Percentiles rank a stretch among this genome's conserved stretches.
Evolutionary conservation across 768 basidiomycete species (phyloP).

Genomic region (Boletus speciosus): DNA sequence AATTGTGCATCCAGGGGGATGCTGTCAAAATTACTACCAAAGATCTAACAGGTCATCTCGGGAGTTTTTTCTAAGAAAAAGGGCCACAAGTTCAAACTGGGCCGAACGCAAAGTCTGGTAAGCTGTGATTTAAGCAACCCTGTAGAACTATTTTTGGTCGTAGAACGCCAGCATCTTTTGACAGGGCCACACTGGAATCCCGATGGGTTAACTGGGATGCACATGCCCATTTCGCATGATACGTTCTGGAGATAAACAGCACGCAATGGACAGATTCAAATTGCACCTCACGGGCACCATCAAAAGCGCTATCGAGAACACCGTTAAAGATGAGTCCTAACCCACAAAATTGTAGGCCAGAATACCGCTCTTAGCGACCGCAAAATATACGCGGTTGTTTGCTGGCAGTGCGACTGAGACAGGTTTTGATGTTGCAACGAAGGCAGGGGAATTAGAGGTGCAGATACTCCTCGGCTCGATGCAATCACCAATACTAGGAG

Average conservation of each 20-base stretch:
- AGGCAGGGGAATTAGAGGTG: slow-evolving; percentile 15
- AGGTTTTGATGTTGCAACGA: slow-evolving; percentile 22
- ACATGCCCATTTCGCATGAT: slow-evolving; percentile 5
- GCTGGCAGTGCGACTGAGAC: slow-evolving; percentile 10
- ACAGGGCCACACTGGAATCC: not conserved
- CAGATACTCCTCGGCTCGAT: slow-evolving; percentile 18
- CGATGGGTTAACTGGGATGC: not conserved
- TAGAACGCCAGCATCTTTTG: slow-evolving; percentile 4
- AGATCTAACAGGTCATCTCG: not conserved
- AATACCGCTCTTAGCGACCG: slow-evolving; percentile 13
- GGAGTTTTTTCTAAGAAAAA: not conserved
- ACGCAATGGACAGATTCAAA: slow-evolving; percentile 18
- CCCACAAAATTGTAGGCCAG: slow-evolving; percentile 7
- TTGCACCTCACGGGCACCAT: slow-evolving; percentile 11
- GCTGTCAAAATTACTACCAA: not conserved
- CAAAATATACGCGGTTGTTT: not conserved
- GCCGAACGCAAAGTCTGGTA: slow-evolving; percentile 5
- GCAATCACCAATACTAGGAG: slow-evolving; percentile 7
- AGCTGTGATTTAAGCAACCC: slow-evolving; percentile 10
- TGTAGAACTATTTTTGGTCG: slow-evolving; percentile 1
- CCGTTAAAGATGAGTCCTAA: slow-evolving; percentile 5
- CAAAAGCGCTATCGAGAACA: slow-evolving; percentile 12
- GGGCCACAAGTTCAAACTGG: not conserved
- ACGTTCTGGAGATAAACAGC: slow-evolving; percentile 19
- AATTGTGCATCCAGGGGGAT: slow-evolving; percentile 16